Evolutionary conservation across 371 early-diverging fungal genomes (phyloP).

Genomic region (Syncephalastrum racemosum): DNA sequence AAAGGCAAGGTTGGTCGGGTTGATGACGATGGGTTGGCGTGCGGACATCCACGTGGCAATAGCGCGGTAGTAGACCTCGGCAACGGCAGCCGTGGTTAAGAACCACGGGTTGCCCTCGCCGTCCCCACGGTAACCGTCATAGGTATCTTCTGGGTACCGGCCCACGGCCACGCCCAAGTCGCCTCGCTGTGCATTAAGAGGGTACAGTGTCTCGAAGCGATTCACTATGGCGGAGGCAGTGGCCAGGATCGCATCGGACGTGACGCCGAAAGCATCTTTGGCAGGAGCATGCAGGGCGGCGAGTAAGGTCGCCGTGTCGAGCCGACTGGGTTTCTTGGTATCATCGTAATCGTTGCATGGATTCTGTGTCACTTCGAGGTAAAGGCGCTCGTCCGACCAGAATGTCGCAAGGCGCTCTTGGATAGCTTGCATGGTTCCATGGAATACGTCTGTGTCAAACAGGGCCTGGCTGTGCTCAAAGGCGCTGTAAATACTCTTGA

Average conservation of each 20-base stretch:
- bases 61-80: constrained; percentile 69
- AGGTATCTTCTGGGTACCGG: constrained; percentile 73
- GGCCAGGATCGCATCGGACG: constrained; percentile 42
- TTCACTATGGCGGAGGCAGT: constrained; percentile 49
- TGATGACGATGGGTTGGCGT: constrained; percentile 31
- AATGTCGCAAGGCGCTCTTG: constrained; percentile 38
- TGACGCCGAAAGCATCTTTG: constrained; percentile 17
- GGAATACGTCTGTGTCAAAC: constrained; percentile 8
- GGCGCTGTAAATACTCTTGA: constrained; percentile 63
- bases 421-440: constrained; percentile 15
- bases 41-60: constrained; percentile 26
- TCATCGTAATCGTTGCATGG: constrained; percentile 28
- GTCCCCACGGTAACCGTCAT: constrained; percentile 57
- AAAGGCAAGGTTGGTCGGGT: constrained; percentile 40
- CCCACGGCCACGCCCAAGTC: constrained; percentile 58
- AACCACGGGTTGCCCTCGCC: constrained; percentile 76
- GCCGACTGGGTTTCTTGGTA: constrained; percentile 35
- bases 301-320: constrained; percentile 65
- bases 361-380: constrained; percentile 43
- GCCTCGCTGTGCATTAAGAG: constrained; percentile 44
- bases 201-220: constrained; percentile 47
- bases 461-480: background rate
- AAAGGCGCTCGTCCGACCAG: constrained; percentile 36
- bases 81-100: constrained; percentile 58
- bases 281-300: constrained; percentile 47